A percentile compares a stretch with the other conserved stretches of the same genome.
Conservation (phyloP, 1,139 yeast genomes). For the Blastobotrys elegans region DNA sequence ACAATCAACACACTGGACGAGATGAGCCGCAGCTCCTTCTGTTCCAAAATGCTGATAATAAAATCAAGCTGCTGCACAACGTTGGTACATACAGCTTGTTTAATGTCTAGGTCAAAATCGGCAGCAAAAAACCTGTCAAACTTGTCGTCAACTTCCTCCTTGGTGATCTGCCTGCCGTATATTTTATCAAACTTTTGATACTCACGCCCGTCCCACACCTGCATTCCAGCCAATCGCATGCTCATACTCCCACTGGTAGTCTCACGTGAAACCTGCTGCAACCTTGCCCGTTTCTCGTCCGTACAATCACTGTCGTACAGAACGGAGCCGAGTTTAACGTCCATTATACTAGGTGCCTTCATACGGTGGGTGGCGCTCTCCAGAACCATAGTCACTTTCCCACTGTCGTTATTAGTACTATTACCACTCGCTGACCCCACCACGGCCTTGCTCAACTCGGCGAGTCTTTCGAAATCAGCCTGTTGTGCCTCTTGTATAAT, state of each 20-base stretch:
- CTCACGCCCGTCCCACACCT: slow-evolving; percentile 40
- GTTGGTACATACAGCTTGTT: slow-evolving; percentile 38
- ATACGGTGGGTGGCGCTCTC: slow-evolving; percentile 65
- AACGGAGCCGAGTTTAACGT: slow-evolving; percentile 71
- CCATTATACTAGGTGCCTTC: slow-evolving; percentile 65
- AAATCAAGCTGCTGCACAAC: slow-evolving; percentile 57
- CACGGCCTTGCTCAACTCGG: slow-evolving; percentile 12
- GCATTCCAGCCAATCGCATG: slow-evolving; percentile 88
- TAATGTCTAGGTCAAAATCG: slow-evolving; percentile 20
- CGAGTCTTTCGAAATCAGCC: slow-evolving; percentile 12
- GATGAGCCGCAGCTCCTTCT: slow-evolving; percentile 58
- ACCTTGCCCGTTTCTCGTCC: slow-evolving; percentile 55
- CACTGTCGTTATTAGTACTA: background rate
- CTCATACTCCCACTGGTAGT: slow-evolving; percentile 80
- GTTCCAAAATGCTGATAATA: slow-evolving; percentile 57
- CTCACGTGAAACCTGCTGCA: slow-evolving; percentile 54
- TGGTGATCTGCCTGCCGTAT: slow-evolving; percentile 60
- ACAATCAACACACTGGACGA: slow-evolving; percentile 73
- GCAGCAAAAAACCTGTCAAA: slow-evolving; percentile 48
- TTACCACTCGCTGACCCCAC: background rate
- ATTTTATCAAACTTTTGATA: slow-evolving; percentile 51
- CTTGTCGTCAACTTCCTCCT: slow-evolving; percentile 44
- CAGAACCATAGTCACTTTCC: slow-evolving; percentile 48
- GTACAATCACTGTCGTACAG: slow-evolving; percentile 54
- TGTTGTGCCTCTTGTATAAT: slow-evolving; percentile 11